Conservation (phyloP, 352 stramenopile species). For the Peronospora farinosa region DNA sequence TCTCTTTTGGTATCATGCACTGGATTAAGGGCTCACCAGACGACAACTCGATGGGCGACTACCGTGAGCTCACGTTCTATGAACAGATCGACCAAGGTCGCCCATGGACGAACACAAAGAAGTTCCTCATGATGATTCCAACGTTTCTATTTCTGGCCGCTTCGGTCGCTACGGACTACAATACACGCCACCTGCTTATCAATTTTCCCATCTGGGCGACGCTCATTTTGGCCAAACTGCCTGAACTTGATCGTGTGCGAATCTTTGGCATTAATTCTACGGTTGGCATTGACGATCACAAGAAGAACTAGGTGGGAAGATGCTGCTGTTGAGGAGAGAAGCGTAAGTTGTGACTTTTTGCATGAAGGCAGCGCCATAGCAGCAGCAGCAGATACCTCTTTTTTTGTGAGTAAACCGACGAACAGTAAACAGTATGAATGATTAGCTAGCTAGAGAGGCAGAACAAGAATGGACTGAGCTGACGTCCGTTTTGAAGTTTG, state of each 20-base stretch:
- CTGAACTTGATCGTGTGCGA: constrained; percentile 90
- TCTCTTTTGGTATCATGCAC: constrained; percentile 91
- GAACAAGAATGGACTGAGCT: constrained; percentile 10
- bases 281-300: constrained; percentile 90
- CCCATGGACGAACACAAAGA: constrained; percentile 89
- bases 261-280: constrained; percentile 96
- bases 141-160: constrained; percentile 86
- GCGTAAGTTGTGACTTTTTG: constrained; percentile 5
- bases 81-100: constrained; percentile 92
- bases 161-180: constrained; percentile 87
- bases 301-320: constrained; percentile 35
- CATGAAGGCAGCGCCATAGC: constrained; percentile 2
- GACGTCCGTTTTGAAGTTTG: constrained; percentile 19
- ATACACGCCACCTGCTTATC: constrained; percentile 73
- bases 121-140: constrained; percentile 91
- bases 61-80: constrained; percentile 92
- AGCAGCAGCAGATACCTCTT: constrained; percentile 6
- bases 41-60: constrained; percentile 90
- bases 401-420: constrained; percentile 23
- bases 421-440: constrained; percentile 16
- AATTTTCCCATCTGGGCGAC: constrained; percentile 91
- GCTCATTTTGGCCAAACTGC: constrained; percentile 90
- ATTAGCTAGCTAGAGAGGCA: constrained; percentile 15
- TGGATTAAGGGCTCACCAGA: constrained; percentile 93
- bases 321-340: neutral